Conservation (phyloP, 139 green algal genomes). For the Micromonas pusilla region DNA sequence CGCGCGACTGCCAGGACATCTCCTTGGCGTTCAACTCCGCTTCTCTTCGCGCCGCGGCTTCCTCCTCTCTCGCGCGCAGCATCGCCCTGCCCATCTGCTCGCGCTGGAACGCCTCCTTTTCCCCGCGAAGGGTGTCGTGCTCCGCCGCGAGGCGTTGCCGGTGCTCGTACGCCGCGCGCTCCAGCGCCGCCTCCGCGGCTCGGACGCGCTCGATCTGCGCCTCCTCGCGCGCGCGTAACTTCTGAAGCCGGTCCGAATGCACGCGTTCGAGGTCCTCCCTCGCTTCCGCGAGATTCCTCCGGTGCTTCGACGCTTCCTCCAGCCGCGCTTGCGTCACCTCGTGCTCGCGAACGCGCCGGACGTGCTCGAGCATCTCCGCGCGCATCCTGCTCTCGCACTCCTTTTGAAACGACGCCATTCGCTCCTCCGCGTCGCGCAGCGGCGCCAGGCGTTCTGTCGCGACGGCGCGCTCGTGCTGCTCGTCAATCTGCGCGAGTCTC, state of each 20-base stretch:
- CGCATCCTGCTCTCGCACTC: constrained; percentile 46
- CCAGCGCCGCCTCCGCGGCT: constrained; percentile 36
- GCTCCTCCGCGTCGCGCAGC: constrained; percentile 38
- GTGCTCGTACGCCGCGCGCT: constrained; percentile 39
- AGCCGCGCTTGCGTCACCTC: constrained; percentile 45
- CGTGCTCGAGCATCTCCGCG: constrained; percentile 40
- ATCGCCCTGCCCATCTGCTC: neutral
- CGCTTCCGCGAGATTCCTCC: constrained; percentile 18
- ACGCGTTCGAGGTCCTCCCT: constrained; percentile 43
- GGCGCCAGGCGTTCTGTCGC: neutral
- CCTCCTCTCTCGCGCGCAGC: neutral
- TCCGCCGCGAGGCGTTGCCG: constrained; percentile 16
- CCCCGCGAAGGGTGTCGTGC: constrained; percentile 12
- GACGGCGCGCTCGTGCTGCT: neutral
- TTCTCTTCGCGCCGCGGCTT: neutral
- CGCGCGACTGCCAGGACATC: neutral
- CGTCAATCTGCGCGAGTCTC: neutral
- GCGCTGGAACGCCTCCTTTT: neutral
- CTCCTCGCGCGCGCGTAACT: constrained; percentile 48
- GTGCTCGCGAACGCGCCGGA: constrained; percentile 51
- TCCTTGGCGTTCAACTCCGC: neutral
- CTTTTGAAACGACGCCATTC: constrained; percentile 41
- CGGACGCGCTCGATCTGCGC: constrained; percentile 31
- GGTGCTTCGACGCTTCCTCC: constrained; percentile 49
- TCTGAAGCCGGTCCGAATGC: constrained; percentile 43